Evolutionary conservation across 352 stramenopile genomes (phyloP).

Genomic region (Pythium coloratum): DNA sequence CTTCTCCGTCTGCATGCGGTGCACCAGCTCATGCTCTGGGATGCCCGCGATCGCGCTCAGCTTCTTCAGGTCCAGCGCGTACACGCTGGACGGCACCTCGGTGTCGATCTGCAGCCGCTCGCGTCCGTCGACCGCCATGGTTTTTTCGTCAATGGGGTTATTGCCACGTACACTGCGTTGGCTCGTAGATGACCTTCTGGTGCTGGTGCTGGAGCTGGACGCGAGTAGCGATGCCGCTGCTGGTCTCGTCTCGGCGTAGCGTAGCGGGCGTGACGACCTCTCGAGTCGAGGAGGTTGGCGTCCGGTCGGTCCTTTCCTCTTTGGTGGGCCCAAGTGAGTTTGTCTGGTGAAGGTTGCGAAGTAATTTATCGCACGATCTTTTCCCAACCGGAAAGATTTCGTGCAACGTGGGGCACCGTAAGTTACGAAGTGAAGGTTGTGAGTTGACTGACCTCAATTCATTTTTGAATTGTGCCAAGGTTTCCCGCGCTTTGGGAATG

Average conservation of each 20-base stretch:
- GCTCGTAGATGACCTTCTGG: too few species aligned
- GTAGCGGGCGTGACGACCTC: not conserved
- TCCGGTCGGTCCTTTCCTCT: not conserved
- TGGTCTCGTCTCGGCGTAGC: not conserved
- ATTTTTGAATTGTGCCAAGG: constrained; percentile 1
- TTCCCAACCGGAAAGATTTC: not conserved
- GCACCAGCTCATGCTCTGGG: constrained; percentile 65
- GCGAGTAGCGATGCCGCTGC: not conserved
- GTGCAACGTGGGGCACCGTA: not conserved
- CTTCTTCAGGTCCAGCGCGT: constrained; percentile 66
- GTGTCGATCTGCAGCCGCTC: constrained; percentile 62
- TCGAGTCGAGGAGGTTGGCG: not conserved
- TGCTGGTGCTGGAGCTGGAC: not conserved
- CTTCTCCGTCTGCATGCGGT: constrained; percentile 70
- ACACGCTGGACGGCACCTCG: constrained; percentile 80
- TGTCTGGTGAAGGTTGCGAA: not conserved
- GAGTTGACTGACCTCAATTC: not conserved
- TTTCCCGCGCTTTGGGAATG: not conserved
- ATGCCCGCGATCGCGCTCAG: constrained; percentile 66
- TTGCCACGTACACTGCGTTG: not conserved
- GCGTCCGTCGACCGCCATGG: constrained; percentile 20
- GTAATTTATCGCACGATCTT: constrained; percentile 6
- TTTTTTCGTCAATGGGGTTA: not conserved
- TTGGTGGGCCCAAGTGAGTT: not conserved
- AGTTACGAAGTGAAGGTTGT: not conserved